A percentile compares a stretch with the other conserved stretches of the same genome.
phyloP scores from a whole-genome alignment of 805 yeast genomes.

The Candida sonorensis region DNA sequence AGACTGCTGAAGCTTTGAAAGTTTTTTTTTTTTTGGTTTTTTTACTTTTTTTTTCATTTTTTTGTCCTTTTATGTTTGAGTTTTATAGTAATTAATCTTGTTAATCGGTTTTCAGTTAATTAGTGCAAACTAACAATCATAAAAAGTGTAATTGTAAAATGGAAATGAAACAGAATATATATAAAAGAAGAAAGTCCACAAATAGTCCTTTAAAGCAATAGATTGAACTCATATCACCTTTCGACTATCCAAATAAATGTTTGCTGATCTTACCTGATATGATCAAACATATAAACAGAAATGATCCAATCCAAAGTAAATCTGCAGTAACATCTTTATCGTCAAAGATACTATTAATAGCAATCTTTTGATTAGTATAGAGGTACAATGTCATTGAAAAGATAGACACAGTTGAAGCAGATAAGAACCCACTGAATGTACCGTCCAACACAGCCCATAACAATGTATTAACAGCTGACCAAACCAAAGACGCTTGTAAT shows the following conservation, averaged over 20 bases:
- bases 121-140: too few relatives aligned
- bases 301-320: conserved; percentile 52
- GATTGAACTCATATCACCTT: too few relatives aligned
- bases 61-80: too few relatives aligned
- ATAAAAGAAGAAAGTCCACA: too few relatives aligned
- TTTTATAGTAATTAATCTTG: too few relatives aligned
- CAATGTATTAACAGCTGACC: conserved; percentile 57
- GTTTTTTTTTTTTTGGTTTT: too few relatives aligned
- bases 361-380: conserved; percentile 2
- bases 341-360: conserved; percentile 1
- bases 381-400: conserved; percentile 11
- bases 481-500: conserved; percentile 55
- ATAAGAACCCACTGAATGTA: conserved; percentile 13
- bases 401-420: conserved; percentile 14
- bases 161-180: too few relatives aligned
- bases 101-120: too few relatives aligned
- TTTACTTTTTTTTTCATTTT: too few relatives aligned
- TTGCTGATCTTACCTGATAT: conserved; percentile 68
- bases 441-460: conserved; percentile 44
- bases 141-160: too few relatives aligned
- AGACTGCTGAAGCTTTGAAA: too few relatives aligned
- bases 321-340: conserved; percentile 28
- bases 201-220: too few relatives aligned
- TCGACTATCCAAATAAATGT: conserved; percentile 20
- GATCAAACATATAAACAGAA: conserved; percentile 58